A percentile compares a stretch with the other conserved stretches of the same genome.
Conservation (phyloP, 2,329 filamentous ascomycete genomes). For the Sphaerulina vaccinii region DNA sequence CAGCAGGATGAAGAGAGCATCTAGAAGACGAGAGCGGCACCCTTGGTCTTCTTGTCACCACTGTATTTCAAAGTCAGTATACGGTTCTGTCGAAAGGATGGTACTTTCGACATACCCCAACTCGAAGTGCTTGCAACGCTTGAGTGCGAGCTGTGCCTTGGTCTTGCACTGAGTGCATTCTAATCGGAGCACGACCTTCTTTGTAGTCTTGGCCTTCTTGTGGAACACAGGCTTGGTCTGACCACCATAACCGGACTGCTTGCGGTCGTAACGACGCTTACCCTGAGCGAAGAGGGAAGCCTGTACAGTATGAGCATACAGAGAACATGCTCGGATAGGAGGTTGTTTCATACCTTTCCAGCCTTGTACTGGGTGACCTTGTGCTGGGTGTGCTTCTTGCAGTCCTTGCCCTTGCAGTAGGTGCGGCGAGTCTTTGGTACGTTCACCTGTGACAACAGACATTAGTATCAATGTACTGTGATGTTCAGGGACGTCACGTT, state of each 20-base stretch:
- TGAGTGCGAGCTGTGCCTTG: constrained; percentile 95
- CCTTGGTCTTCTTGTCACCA: constrained; percentile 99
- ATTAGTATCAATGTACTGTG: constrained; percentile 3
- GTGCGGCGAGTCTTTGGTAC: constrained; percentile 97
- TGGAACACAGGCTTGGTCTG: constrained; percentile 99
- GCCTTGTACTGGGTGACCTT: constrained; percentile 97
- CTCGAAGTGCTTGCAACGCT: constrained; percentile 99
- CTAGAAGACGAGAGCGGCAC: constrained; percentile 99
- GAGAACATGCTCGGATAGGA: not conserved
- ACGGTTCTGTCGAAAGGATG: not conserved
- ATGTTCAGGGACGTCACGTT: constrained; percentile 14
- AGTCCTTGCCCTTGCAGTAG: constrained; percentile 96
- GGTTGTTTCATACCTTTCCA: constrained; percentile 65
- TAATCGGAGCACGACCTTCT: constrained; percentile 98
- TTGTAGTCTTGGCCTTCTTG: constrained; percentile 99
- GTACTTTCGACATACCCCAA: constrained; percentile 71
- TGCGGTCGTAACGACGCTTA: constrained; percentile 99
- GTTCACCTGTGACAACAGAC: constrained; percentile 70
- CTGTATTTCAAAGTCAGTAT: constrained; percentile 53
- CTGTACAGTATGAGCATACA: constrained; percentile 41
- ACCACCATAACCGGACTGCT: constrained; percentile 99
- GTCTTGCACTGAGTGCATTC: constrained; percentile 98
- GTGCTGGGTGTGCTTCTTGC: constrained; percentile 75
- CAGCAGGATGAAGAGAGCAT: constrained; percentile 37
- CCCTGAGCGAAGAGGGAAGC: constrained; percentile 95